Conservation (phyloP, 1,284 basidiomycete genomes). For the Sparassis latifolia region DNA sequence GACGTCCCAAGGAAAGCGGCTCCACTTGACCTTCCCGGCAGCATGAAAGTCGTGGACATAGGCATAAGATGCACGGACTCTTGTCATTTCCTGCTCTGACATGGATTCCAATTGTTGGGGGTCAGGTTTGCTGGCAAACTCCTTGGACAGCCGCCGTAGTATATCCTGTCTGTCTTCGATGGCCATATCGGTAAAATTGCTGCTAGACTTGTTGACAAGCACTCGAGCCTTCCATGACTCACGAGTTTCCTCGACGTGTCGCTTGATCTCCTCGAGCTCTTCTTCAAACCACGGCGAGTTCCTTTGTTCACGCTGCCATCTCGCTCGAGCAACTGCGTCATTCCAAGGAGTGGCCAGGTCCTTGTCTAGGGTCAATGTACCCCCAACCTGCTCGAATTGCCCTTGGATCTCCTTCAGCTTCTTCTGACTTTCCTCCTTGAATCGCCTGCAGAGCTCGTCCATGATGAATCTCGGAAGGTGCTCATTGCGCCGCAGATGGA, state of each 20-base stretch:
- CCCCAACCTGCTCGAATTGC: slow-evolving; percentile 4
- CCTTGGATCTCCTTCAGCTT: slow-evolving; percentile 23
- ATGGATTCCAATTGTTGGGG: slow-evolving; percentile 3
- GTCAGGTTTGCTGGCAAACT: slow-evolving; percentile 28
- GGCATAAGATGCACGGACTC: slow-evolving; percentile 46
- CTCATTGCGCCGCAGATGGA: slow-evolving; percentile 6
- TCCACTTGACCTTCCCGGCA: slow-evolving; percentile 18
- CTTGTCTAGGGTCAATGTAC: slow-evolving; percentile 19
- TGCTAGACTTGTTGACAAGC: background rate
- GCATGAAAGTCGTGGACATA: slow-evolving; percentile 34
- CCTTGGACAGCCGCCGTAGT: slow-evolving; percentile 34
- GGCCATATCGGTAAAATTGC: slow-evolving; percentile 32
- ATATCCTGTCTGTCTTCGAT: slow-evolving; percentile 43
- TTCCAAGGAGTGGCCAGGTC: slow-evolving; percentile 34
- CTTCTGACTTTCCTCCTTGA: slow-evolving; percentile 17
- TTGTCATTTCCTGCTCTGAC: slow-evolving; percentile 25
- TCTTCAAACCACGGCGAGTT: slow-evolving; percentile 8
- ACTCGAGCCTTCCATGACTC: slow-evolving; percentile 15
- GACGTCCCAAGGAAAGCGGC: slow-evolving; percentile 47
- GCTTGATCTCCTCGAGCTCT: slow-evolving; percentile 23
- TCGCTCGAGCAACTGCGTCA: slow-evolving; percentile 23
- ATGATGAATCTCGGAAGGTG: slow-evolving; percentile 39
- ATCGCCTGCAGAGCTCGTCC: slow-evolving; percentile 33
- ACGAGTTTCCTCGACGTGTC: slow-evolving; percentile 23
- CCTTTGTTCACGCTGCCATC: slow-evolving; percentile 1